Base-by-base conservation (phyloP, 345 rosid species). In the Gossypium mustelinum region DNA sequence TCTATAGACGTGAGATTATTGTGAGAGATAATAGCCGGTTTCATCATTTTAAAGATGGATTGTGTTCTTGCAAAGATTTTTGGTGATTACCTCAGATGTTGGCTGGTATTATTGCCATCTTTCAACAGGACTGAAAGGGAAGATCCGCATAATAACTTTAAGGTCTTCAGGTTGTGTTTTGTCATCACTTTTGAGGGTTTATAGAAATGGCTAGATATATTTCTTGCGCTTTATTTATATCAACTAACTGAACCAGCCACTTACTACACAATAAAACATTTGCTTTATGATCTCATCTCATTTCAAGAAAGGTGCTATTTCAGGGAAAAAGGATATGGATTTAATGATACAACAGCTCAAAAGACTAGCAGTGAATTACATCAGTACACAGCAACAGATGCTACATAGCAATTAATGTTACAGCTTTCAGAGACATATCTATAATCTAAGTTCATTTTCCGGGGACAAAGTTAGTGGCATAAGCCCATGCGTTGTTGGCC, bases 31-130 rank as follows among this genome's bases (percentile, higher is more conserved):
- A 4, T 34, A 34, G 39, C 6, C 39, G 39, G 6, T 34, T 34
- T 34, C 39, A 34, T 34, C 39, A 34, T 34, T 34, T 34, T 34
- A 34, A 34, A 34, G 39, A 34, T 34, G 39, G 39, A 34, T 34
- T 34, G 39, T 34, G 39, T 34, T 34, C 39, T 4, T 34, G 87
- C 83, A 85, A 81, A 22, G 86, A 87, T 81, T 87, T 85, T 74
- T 81, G 86, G 87, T 84, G 81, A 87, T 68, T 61, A 14, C 47
- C 17, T 25, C 44, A 27, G 48, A 16, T 70, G 50, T 66, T 2
- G 7, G 58, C 17, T 20, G 12, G 18, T 22, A 45, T 18, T 7
- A 7, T 43, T 56, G 20, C 24, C 13, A 45, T 68, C 2, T 20
- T 16, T 51, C 56, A 51, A 51, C 56, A 6, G 18, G 2, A 16